These are phyloP conservation scores for Dioscorea dumetorum DNA, from an alignment of 106 monocot species.

Conservation along the genomic window DNA sequence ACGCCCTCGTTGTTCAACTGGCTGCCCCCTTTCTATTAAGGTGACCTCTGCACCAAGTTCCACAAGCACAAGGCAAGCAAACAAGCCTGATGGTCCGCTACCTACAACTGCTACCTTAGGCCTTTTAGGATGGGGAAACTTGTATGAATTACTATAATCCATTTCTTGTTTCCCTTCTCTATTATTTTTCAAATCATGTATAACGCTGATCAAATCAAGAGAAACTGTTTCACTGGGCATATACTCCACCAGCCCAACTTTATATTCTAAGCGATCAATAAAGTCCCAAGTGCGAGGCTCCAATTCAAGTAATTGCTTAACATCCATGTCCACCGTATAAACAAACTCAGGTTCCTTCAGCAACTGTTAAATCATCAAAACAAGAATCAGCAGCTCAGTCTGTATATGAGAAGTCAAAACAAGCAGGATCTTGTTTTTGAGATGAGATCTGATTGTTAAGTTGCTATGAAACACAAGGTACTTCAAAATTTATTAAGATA, in stretches of 20 bases:
- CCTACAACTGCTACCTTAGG: constrained; percentile 87
- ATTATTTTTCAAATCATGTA: constrained; percentile 21
- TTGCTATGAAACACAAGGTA: too few relatives aligned
- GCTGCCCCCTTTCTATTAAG: constrained; percentile 89
- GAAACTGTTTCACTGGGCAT: constrained; percentile 31
- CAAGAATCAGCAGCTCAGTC: too few relatives aligned
- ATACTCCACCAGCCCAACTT: constrained; percentile 70
- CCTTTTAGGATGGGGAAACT: constrained; percentile 12
- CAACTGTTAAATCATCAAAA: constrained; percentile 36
- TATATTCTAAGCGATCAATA: constrained; percentile 67
- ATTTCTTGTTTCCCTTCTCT: constrained; percentile 12
- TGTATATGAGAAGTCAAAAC: too few relatives aligned
- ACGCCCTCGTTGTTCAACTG: constrained; percentile 97
- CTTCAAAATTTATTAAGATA: too few relatives aligned
- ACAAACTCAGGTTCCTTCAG: constrained; percentile 93
- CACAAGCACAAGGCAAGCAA: constrained; percentile 88
- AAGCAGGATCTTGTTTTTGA: too few relatives aligned
- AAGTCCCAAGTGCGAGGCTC: constrained; percentile 96
- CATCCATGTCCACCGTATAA: constrained; percentile 93
- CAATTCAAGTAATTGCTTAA: constrained; percentile 68
- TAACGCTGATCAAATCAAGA: constrained; percentile 40
- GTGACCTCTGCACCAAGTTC: constrained; percentile 94
- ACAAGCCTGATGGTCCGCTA: constrained; percentile 92
- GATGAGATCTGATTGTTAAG: too few relatives aligned
- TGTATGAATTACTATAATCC: constrained; percentile 7